phyloP scores from a whole-genome alignment of 768 basidiomycete genomes.

The Sutorius australiensis region DNA sequence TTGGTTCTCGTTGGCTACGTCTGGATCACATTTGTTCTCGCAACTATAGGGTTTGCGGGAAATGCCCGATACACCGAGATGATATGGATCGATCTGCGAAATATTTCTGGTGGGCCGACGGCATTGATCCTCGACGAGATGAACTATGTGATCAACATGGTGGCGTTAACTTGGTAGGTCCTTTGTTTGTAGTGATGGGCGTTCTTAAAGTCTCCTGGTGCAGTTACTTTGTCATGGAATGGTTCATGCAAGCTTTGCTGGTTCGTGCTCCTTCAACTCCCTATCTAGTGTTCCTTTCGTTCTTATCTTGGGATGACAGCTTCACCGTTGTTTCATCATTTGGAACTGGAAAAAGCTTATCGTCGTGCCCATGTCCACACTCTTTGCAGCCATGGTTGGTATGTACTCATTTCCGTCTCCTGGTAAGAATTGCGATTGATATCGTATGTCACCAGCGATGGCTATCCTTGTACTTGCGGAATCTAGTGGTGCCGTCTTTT shows the following conservation, averaged over 20 bases:
- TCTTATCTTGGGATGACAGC: constrained; percentile 1
- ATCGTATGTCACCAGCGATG: constrained; percentile 3
- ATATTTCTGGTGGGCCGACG: constrained; percentile 9
- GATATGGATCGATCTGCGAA: constrained; percentile 33
- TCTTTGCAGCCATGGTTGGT: constrained; percentile 16
- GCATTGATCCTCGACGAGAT: constrained; percentile 14
- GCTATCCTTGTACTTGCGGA: constrained; percentile 14
- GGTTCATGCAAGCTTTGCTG: constrained; percentile 28
- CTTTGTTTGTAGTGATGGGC: background rate
- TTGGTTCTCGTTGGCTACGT: constrained; percentile 20
- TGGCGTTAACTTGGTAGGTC: constrained; percentile 19
- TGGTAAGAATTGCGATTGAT: background rate
- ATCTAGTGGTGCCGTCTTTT: constrained; percentile 13
- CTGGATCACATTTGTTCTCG: constrained; percentile 25
- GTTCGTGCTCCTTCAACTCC: constrained; percentile 1
- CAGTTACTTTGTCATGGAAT: constrained; percentile 29
- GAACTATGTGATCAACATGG: constrained; percentile 17
- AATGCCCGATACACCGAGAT: constrained; percentile 28
- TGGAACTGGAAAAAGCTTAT: constrained; percentile 13
- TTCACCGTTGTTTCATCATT: constrained; percentile 17
- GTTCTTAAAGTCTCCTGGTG: background rate
- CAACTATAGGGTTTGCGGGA: constrained; percentile 22
- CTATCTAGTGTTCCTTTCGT: background rate
- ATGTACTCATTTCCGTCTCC: background rate
- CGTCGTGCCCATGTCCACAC: constrained; percentile 14